Percentiles rank a stretch among this genome's conserved stretches.
Evolutionary conservation across 177 flowering plant species (phyloP).

Genomic region (Vitis hybrid): DNA sequence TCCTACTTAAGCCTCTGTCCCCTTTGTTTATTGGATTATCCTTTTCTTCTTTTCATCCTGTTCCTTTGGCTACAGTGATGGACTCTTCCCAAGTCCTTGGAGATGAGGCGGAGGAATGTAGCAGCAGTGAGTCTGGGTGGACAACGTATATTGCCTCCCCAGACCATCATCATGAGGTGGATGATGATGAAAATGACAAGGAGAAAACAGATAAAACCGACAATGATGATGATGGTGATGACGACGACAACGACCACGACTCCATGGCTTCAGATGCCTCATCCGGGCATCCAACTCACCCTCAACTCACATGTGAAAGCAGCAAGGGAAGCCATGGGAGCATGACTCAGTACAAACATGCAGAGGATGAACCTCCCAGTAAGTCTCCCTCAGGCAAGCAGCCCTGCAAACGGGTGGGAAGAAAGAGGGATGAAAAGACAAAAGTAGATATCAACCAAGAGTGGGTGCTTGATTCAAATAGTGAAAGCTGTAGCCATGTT

Average conservation of each 20-base stretch:
- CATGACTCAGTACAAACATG: constrained; percentile 2
- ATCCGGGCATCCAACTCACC: constrained; percentile 33
- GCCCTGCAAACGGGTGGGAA: constrained; percentile 15
- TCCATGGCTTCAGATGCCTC: constrained; percentile 53
- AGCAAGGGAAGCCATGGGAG: not conserved
- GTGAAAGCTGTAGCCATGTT: constrained; percentile 24
- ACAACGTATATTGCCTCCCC: constrained; percentile 42
- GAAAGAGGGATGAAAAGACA: constrained; percentile 15
- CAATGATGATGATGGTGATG: not conserved
- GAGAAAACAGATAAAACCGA: not conserved
- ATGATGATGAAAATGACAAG: constrained; percentile 4
- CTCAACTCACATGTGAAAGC: constrained; percentile 4
- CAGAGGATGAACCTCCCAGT: not conserved
- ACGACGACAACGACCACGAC: constrained; percentile 25
- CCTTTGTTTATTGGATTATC: not conserved
- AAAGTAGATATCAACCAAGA: constrained; percentile 2
- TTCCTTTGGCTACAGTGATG: constrained; percentile 11
- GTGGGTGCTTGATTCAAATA: constrained; percentile 12
- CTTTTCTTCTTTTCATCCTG: not conserved
- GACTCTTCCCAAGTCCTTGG: constrained; percentile 30
- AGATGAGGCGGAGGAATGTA: constrained; percentile 19
- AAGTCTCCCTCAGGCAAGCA: constrained; percentile 16
- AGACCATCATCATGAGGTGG: not conserved
- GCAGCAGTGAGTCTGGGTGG: constrained; percentile 49
- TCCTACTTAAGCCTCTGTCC: not conserved